These are phyloP conservation scores for Lactifluus subvellereus DNA, from an alignment of 768 basidiomycete species.

Conservation along the genomic window DNA sequence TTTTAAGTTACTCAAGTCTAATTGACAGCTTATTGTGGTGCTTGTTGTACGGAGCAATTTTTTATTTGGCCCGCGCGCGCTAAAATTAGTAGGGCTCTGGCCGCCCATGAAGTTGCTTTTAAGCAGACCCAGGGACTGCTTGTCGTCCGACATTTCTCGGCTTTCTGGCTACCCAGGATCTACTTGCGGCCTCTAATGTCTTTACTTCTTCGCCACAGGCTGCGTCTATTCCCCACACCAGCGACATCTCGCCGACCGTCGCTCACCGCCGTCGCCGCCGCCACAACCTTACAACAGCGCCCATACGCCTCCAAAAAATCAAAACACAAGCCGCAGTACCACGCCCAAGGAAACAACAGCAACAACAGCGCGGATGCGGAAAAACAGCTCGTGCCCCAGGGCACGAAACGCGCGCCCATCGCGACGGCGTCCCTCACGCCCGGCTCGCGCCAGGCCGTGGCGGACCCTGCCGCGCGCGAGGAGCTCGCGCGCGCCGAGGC, in stretches of 20 bases:
- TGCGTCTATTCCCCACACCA: background rate
- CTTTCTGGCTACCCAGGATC: background rate
- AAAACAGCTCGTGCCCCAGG: background rate
- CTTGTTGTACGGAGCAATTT: too few species aligned
- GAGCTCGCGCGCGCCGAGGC: conserved; percentile 60
- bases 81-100: too few species aligned
- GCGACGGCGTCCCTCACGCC: conserved; percentile 60
- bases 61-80: too few species aligned
- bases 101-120: too few species aligned
- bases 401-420: conserved; percentile 18
- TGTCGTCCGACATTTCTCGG: too few species aligned
- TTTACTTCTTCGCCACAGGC: background rate
- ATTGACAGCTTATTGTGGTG: too few species aligned
- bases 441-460: conserved; percentile 58
- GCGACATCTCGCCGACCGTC: background rate
- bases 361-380: background rate
- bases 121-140: too few species aligned
- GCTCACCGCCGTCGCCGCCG: background rate
- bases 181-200: background rate
- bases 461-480: conserved; percentile 41
- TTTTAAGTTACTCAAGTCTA: too few species aligned
- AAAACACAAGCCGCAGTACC: background rate
- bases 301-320: conserved; percentile 22
- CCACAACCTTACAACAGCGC: background rate
- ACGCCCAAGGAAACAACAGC: background rate